These are phyloP conservation scores for Coemansia sp. DNA, from an alignment of 371 early-diverging fungal genomes.

Conservation along the genomic window DNA sequence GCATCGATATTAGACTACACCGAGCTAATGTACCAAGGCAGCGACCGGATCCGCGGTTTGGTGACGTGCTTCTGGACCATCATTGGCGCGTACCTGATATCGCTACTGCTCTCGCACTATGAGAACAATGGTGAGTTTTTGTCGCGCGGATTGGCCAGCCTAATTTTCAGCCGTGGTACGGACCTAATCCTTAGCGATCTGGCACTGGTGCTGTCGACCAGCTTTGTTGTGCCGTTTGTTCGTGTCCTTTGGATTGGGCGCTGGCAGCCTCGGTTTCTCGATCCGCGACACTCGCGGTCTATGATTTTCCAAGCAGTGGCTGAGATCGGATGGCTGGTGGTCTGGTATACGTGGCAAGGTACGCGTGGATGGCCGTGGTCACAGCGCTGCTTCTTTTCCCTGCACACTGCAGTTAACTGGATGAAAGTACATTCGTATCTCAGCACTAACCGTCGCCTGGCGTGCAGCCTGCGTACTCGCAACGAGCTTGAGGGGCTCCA, in stretches of 20 bases:
- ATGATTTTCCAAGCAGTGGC: constrained; percentile 68
- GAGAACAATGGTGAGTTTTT: constrained; percentile 68
- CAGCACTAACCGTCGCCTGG: constrained; percentile 69
- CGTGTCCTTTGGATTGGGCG: constrained; percentile 59
- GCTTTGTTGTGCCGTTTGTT: constrained; percentile 60
- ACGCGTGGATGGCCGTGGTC: constrained; percentile 84
- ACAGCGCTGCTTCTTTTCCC: constrained; percentile 82
- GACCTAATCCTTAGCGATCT: constrained; percentile 69
- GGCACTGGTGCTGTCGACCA: constrained; percentile 64
- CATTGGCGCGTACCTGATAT: constrained; percentile 75
- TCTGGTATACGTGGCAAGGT: constrained; percentile 64
- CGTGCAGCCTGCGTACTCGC: constrained; percentile 52
- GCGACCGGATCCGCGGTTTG: constrained; percentile 71
- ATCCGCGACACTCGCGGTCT: constrained; percentile 27
- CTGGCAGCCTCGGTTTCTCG: constrained; percentile 17
- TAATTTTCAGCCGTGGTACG: constrained; percentile 68
- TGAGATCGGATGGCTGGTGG: constrained; percentile 65
- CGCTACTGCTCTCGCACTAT: constrained; percentile 68
- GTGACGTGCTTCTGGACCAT: constrained; percentile 90
- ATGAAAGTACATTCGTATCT: constrained; percentile 95
- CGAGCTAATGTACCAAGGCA: constrained; percentile 53
- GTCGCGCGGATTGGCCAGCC: constrained; percentile 58
- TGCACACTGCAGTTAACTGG: constrained; percentile 89
- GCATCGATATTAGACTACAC: constrained; percentile 59
- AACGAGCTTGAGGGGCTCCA: neutral